Base-by-base conservation (phyloP, 352 stramenopile genomes). In the Pseudoperonospora humuli region DNA sequence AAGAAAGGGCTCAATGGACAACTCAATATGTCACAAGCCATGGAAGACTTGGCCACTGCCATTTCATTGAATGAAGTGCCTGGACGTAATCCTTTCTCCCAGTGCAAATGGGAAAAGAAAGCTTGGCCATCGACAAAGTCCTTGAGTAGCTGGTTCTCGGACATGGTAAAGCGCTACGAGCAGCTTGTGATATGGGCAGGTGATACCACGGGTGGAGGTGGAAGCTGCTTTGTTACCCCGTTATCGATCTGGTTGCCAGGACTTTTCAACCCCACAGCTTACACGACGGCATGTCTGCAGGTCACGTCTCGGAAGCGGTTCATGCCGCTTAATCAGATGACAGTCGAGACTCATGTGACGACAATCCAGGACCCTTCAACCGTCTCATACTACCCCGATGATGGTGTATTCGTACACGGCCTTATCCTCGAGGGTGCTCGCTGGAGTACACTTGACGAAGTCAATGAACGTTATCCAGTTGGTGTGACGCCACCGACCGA, bases 1-100 rank as follows among this genome's bases (percentile, higher is more conserved):
- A 95, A 98, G 54, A 98, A 98, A 48, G 93, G 91, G 23, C 66
- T 98, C 3, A 97, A 97, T 44, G 93, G 92, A 2, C 86, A 97
- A 52, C 71, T 97, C 9, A 97, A 97, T 75, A 97, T 97, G 86
- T 96, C 84, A 9, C 82, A 95, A 45, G 64, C 83, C 5, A 97
- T 97, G 88, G 91, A 97, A 51, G 91, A 97, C 54, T 70, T 97
- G 21, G 82, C 81, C 17, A 95, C 69, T 24, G 89, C 91, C 7
- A 93, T 97, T 51, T 59, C 63, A 7, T 67, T 97, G 14, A 97
- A 97, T 62, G 75, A 98, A 64, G 90, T 97, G 61, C 94, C 92
- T 36, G 91, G 86, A 24, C 75, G 92, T 6, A 98, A 97, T 39
- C 86, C 92, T 18, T 98, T 98, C 57, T 96, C 85, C 34, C 88